Base-by-base conservation (phyloP, 345 rosid genomes). In the Stellera chamaejasme region DNA sequence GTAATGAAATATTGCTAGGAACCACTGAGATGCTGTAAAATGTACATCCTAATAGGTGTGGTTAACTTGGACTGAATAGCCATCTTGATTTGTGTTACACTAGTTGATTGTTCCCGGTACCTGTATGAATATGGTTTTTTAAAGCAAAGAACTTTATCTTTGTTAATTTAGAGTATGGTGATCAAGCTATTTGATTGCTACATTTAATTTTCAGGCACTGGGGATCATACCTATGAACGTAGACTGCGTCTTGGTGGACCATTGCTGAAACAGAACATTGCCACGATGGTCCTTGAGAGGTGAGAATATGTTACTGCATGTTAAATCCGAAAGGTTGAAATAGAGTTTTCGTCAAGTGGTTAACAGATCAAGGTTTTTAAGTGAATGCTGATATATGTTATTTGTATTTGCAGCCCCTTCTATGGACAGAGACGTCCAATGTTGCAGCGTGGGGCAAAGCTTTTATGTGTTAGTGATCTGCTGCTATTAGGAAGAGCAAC, bases 221-320 rank as follows among this genome's bases (percentile, higher is more conserved):
- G 99, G 10, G 99, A 93, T 71, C 97, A 89, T 73, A 69, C 92
- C 49, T 93, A 69, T 69, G 95, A 83, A 32, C 77, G 97, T 45
- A 82, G 99, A 49, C 66, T 93, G 80, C 96, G 97, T 60, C 79
- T 93, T 46, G 99, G 96, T 25, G 96, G 88, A 43, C 99, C 99
- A 1, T 71, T 93, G 71, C 52, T 93, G 77, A 89, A 93, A 64
- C 77, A 89, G 43, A 89, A 87, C 65, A 82, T 89, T 72, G 95
- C 97, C 52, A 89, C 99, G 7, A 93, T 93, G 97, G 99, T 89
- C 57, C 80, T 89, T 45, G 97, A 93, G 74, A 93, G 99, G 99
- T 93, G 66, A 67, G 73, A 14, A 48, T 50, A n/a, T 54, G 42
- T 61, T 66, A 14, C 7, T 54, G 13, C 43, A 3, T 32, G 61